Base-by-base conservation (phyloP, 2,329 filamentous ascomycete species). In the Fusarium subglutinans region DNA sequence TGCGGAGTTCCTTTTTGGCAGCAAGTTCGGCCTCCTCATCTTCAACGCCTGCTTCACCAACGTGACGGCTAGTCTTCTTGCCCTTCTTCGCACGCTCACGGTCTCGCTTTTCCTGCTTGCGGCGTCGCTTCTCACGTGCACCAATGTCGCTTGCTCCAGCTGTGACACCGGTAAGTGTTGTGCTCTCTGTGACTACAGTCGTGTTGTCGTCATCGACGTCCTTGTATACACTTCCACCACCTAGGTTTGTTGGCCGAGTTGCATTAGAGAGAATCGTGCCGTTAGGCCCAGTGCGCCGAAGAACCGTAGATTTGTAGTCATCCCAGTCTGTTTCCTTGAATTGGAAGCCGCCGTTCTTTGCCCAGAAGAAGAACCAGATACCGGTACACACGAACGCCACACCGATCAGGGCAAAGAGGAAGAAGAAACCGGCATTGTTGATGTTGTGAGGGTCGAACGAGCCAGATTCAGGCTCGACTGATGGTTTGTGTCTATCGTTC, bases 281-380 rank as follows among this genome's bases (percentile, higher is more conserved):
- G 83, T 98, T 95, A 10, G 95, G 94, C 2, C 95, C 95, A 79
- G 93, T 95, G 60, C 95, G 93, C 47, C 96, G 90, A 51, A 99
- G 84, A 5, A 99, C 96, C 0, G 96, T 98, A 3, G 93, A 92
- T 82, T 98, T 98, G 90, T 99, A 99, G 80, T 99, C 96, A 11
- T 98, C 96, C 96, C 96, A 99, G 83, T 99, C 96, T 41, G 90
- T 87, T 72, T 97, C 86, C 53, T 89, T 89, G 87, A 95, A 98
- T 73, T 93, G 86, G 85, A 98, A 98, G 20, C 96, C 96, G 70
- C 96, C 96, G 78, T 98, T 98, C 84, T 93, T 96, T 65, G 96
- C 96, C 93, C 94, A 97, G 88, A 97, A 97, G 89, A 99, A 98
- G 88, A 99, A 98, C 95, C 96, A 99, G 80, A 98, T 94, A 30